Conservation (phyloP, 176 grass and related monocot genomes). For the Aechmea fasciata region DNA sequence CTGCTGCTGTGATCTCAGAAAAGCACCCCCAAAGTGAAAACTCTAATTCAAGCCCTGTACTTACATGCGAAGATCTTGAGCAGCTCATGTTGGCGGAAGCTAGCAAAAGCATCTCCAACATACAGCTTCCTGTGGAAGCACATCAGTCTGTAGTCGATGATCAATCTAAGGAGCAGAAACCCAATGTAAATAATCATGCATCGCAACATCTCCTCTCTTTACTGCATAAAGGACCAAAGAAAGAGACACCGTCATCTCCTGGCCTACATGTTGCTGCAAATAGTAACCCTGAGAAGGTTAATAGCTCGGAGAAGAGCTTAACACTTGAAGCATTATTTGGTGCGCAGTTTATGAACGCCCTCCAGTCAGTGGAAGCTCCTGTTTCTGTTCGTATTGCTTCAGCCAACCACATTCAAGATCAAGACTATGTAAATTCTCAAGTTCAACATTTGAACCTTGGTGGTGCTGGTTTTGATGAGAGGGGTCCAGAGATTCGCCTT, state of each 20-base stretch:
- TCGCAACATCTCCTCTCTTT: conserved; percentile 87
- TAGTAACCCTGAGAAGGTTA: conserved; percentile 30
- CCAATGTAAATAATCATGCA: conserved; percentile 58
- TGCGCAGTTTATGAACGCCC: conserved; percentile 80
- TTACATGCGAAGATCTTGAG: conserved; percentile 97
- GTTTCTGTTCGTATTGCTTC: conserved; percentile 56
- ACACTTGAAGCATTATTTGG: conserved; percentile 89
- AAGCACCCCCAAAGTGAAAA: conserved; percentile 28
- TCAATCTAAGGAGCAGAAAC: conserved; percentile 22
- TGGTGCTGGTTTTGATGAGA: conserved; percentile 35
- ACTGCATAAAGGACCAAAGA: conserved; percentile 58
- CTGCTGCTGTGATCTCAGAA: conserved; percentile 28
- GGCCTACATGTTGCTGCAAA: conserved; percentile 21
- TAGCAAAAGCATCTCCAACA: conserved; percentile 22
- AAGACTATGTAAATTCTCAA: conserved; percentile 19
- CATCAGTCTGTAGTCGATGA: conserved; percentile 22
- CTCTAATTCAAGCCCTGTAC: conserved; percentile 41
- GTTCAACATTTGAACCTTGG: conserved; percentile 21
- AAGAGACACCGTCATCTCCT: conserved; percentile 21
- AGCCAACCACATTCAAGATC: conserved; percentile 30
- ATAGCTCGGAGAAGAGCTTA: conserved; percentile 43
- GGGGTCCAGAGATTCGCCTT: conserved; percentile 49
- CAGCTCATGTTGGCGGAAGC: conserved; percentile 66
- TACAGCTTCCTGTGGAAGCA: conserved; percentile 24
- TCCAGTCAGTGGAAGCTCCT: conserved; percentile 84